A percentile compares a stretch with the other conserved stretches of the same genome.
Evolutionary conservation across 1,139 yeast species (phyloP).

Genomic region (Zygoascus meyerae): DNA sequence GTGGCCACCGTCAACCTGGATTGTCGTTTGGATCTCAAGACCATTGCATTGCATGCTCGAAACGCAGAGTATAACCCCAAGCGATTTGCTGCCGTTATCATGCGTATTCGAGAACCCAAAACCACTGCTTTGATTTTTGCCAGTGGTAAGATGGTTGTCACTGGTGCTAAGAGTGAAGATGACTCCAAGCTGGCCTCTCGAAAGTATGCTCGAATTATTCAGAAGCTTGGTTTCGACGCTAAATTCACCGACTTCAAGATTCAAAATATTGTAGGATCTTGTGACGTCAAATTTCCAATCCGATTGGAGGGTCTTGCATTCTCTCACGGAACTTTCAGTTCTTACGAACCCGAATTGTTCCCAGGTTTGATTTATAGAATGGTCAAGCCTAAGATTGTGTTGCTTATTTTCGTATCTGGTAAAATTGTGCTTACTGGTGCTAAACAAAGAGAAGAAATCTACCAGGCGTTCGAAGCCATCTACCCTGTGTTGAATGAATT

Average conservation of each 20-base stretch:
- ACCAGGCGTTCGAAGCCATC: slow-evolving; percentile 96
- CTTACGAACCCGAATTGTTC: slow-evolving; percentile 96
- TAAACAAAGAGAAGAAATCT: slow-evolving; percentile 96
- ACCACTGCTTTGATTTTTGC: slow-evolving; percentile 98
- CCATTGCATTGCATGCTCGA: slow-evolving; percentile 97
- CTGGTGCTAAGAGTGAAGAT: slow-evolving; percentile 98
- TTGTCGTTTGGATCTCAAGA: slow-evolving; percentile 90
- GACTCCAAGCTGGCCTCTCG: slow-evolving; percentile 96
- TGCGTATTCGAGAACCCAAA: slow-evolving; percentile 98
- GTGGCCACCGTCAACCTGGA: slow-evolving; percentile 97
- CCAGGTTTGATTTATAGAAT: slow-evolving; percentile 98
- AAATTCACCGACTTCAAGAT: slow-evolving; percentile 92
- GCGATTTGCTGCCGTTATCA: slow-evolving; percentile 98
- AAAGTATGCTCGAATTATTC: slow-evolving; percentile 96
- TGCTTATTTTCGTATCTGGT: slow-evolving; percentile 93
- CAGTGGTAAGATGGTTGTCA: slow-evolving; percentile 98
- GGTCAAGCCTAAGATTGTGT: slow-evolving; percentile 97
- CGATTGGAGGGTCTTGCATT: slow-evolving; percentile 96
- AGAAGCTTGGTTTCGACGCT: slow-evolving; percentile 92
- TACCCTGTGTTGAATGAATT: slow-evolving; percentile 98
- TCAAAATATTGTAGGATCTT: slow-evolving; percentile 96
- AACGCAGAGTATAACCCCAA: slow-evolving; percentile 97
- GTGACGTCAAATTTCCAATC: slow-evolving; percentile 95
- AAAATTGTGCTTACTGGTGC: slow-evolving; percentile 98
- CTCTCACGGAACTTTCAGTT: slow-evolving; percentile 97